These are phyloP conservation scores for Trichoderma brevicompactum DNA, from an alignment of 2,329 filamentous ascomycete genomes.

Conservation along the genomic window DNA sequence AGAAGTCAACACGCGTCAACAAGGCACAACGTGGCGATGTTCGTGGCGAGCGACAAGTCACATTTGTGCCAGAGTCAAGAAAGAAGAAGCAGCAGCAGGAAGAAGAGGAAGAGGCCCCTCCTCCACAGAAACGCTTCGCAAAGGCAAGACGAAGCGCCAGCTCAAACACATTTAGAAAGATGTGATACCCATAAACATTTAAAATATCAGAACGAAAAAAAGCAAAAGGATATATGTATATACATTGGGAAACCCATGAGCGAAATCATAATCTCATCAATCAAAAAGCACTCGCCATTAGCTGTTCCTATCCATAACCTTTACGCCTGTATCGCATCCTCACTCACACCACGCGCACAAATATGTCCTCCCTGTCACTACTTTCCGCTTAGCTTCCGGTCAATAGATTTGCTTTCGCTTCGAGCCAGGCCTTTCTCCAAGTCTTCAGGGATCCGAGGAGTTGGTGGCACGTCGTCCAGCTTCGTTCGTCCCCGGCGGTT, in stretches of 20 bases:
- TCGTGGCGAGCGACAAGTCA: slow-evolving; percentile 68
- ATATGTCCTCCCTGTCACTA: neutral
- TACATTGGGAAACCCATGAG: slow-evolving; percentile 28
- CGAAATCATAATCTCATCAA: slow-evolving; percentile 27
- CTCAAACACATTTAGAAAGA: slow-evolving; percentile 72
- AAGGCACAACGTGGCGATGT: slow-evolving; percentile 54
- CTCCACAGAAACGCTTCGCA: slow-evolving; percentile 41
- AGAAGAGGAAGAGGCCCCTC: slow-evolving; percentile 39
- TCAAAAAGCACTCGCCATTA: slow-evolving; percentile 16
- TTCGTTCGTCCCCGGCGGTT: slow-evolving; percentile 48
- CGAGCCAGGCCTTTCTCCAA: slow-evolving; percentile 60
- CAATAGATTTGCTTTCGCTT: slow-evolving; percentile 44
- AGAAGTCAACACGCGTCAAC: slow-evolving; percentile 53
- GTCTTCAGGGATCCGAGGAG: slow-evolving; percentile 60
- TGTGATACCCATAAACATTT: slow-evolving; percentile 48
- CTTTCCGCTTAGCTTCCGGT: slow-evolving; percentile 29
- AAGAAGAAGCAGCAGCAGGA: slow-evolving; percentile 49
- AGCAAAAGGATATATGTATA: slow-evolving; percentile 25
- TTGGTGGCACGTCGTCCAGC: slow-evolving; percentile 63
- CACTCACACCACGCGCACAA: neutral
- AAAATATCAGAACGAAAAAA: slow-evolving; percentile 30
- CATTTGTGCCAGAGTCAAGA: slow-evolving; percentile 68
- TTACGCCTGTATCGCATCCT: neutral
- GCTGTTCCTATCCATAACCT: slow-evolving; percentile 1
- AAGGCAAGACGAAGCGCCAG: slow-evolving; percentile 71